These are phyloP conservation scores for Platismatia glauca DNA, from an alignment of 495 filamentous ascomycete species.

Conservation along the genomic window DNA sequence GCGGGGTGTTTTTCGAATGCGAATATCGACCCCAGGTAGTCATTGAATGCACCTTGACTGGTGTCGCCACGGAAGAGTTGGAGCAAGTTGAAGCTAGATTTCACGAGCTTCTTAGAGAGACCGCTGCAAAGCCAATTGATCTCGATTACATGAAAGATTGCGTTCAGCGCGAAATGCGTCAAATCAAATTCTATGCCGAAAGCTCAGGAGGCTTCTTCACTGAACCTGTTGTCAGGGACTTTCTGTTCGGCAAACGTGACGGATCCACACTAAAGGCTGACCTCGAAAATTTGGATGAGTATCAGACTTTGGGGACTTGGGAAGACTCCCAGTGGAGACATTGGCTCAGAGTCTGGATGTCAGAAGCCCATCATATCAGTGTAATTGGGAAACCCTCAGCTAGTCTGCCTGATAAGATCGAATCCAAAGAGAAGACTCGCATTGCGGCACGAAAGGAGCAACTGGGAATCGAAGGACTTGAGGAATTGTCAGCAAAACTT, in stretches of 20 bases:
- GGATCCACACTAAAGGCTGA: slow-evolving; percentile 64
- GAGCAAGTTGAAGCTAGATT: slow-evolving; percentile 75
- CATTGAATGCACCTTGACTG: slow-evolving; percentile 71
- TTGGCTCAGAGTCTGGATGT: slow-evolving; percentile 75
- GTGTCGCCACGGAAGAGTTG: slow-evolving; percentile 80
- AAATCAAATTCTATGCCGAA: slow-evolving; percentile 72
- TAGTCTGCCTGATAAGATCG: slow-evolving; percentile 59
- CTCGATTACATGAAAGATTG: slow-evolving; percentile 85
- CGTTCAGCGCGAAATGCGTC: slow-evolving; percentile 64
- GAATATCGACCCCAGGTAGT: slow-evolving; percentile 72
- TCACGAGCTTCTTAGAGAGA: slow-evolving; percentile 71
- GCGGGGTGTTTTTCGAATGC: slow-evolving; percentile 64
- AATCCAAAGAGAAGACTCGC: slow-evolving; percentile 56
- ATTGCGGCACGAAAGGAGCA: slow-evolving; percentile 48
- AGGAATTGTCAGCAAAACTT: slow-evolving; percentile 63
- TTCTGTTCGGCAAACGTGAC: slow-evolving; percentile 79
- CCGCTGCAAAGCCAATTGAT: slow-evolving; percentile 69
- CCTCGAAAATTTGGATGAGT: slow-evolving; percentile 58
- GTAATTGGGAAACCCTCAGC: slow-evolving; percentile 78
- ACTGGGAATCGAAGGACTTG: slow-evolving; percentile 57
- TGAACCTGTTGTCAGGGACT: slow-evolving; percentile 76
- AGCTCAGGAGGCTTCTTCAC: slow-evolving; percentile 65
- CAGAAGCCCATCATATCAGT: slow-evolving; percentile 76
- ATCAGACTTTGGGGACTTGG: slow-evolving; percentile 72
- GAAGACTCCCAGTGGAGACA: slow-evolving; percentile 70